Base-by-base conservation (phyloP, 495 filamentous ascomycete genomes). In the Lasiosphaeria miniovina region DNA sequence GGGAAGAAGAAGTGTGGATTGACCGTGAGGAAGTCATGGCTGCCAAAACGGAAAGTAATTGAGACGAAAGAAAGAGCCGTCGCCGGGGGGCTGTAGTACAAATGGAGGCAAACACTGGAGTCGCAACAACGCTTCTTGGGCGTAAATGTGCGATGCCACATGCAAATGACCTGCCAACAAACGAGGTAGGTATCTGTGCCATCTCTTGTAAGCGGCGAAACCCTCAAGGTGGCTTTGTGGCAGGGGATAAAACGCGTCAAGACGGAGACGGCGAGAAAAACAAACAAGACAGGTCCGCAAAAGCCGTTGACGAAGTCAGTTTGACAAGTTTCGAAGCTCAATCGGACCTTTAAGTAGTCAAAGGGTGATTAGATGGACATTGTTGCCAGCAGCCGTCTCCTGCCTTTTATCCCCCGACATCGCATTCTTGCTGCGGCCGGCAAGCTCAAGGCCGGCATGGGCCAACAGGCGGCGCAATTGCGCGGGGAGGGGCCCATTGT, bases 1-100 rank as follows among this genome's bases (percentile, higher is more conserved):
- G 68, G 57, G 66, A 74, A 36, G 74, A 61, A 5, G 78, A 80
- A 6, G 71, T 74, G 63, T 80, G 77, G 49, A 80, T 40, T 4
- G 67, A 58, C 40, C 72, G 60, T n/a, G 63, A 55, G 3, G 69
- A 61, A 12, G 59, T 48, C 35, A 60, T 50, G 34, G 17, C 50
- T 35, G 58, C 49, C 1, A 50, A 46, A 10, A 31, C 53, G 35
- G 34, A 35, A 31, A 36, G 52, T 31, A 17, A 33, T 12, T 38
- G 32, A 43, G 5, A 48, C 45, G 36, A 9, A 10, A 4, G 60
- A 59, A 8, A 56, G 52, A 49, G 55, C 10, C 8, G 41, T 4
- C 15, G 40, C n/a, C n/a, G 15, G 54, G 41, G 31, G 40, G 49
- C 0, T 9, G 1, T n/a, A 33, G 36, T 6, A 11, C 10, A 55